phyloP scores from a whole-genome alignment of 2,329 filamentous ascomycete species.

The Scedosporium dehoogii region DNA sequence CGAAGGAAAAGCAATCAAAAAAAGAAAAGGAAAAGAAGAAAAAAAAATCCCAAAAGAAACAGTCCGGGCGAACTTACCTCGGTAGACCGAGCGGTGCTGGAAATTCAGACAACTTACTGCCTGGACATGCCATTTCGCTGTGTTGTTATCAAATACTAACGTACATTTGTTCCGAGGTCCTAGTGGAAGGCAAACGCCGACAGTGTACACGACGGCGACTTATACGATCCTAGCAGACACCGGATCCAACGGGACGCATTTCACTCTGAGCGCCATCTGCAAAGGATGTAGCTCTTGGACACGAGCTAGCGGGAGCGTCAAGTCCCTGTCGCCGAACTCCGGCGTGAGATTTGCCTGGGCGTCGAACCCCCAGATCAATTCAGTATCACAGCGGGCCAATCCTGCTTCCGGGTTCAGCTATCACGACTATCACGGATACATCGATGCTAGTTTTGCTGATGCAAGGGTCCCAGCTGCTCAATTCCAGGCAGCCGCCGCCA shows the following conservation, averaged over 20 bases:
- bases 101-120: no score
- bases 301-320: conserved; percentile 6
- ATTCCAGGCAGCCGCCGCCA: neutral
- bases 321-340: neutral
- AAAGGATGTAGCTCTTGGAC: conserved; percentile 26
- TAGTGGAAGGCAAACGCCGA: conserved; percentile 22
- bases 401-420: neutral
- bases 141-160: neutral
- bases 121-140: no score
- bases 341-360: neutral
- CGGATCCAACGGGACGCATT: conserved; percentile 27
- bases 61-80: no score
- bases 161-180: neutral
- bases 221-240: conserved; percentile 24
- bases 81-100: no score
- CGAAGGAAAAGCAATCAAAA: no score
- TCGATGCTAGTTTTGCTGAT: neutral
- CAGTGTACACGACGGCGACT: conserved; percentile 20
- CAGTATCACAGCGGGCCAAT: neutral
- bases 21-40: neutral
- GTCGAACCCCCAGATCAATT: neutral
- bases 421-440: conserved; percentile 1
- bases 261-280: conserved; percentile 29
- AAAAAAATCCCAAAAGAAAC: neutral
- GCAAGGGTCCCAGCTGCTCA: neutral